phyloP scores from a whole-genome alignment of 2,329 filamentous ascomycete species.

The Hypoxylon sp. region DNA sequence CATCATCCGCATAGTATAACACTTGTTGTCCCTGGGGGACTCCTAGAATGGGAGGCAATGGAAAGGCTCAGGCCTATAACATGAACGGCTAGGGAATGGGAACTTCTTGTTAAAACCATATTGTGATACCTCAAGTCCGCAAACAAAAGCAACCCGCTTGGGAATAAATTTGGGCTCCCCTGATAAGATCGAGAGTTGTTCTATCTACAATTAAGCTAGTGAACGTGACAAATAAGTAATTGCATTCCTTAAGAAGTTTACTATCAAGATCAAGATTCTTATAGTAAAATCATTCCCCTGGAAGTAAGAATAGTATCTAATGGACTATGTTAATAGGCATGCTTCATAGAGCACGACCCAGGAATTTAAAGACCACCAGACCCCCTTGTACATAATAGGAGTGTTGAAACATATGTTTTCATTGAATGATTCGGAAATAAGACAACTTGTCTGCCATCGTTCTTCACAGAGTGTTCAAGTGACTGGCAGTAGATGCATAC shows the following conservation, averaged over 20 bases:
- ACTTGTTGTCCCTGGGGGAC: constrained; percentile 17
- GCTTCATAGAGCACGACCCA: too few relatives aligned
- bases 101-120: neutral
- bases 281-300: too few relatives aligned
- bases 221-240: too few relatives aligned
- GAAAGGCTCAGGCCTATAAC: constrained; percentile 10
- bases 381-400: neutral
- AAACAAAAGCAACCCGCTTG: too few relatives aligned
- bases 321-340: too few relatives aligned
- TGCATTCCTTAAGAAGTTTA: too few relatives aligned
- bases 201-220: too few relatives aligned
- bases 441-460: neutral
- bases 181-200: too few relatives aligned
- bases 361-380: too few relatives aligned
- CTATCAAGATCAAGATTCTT: too few relatives aligned
- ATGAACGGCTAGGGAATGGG: constrained; percentile 4
- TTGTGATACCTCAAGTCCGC: neutral
- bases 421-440: neutral
- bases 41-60: neutral
- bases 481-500: neutral
- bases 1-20: constrained; percentile 7
- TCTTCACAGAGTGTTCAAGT: neutral
- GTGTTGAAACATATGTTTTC: neutral
- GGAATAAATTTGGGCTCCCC: too few relatives aligned
- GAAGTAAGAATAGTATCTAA: too few relatives aligned